These are phyloP conservation scores for Lepidopterella palustris DNA, from an alignment of 495 filamentous ascomycete genomes.

Conservation along the genomic window DNA sequence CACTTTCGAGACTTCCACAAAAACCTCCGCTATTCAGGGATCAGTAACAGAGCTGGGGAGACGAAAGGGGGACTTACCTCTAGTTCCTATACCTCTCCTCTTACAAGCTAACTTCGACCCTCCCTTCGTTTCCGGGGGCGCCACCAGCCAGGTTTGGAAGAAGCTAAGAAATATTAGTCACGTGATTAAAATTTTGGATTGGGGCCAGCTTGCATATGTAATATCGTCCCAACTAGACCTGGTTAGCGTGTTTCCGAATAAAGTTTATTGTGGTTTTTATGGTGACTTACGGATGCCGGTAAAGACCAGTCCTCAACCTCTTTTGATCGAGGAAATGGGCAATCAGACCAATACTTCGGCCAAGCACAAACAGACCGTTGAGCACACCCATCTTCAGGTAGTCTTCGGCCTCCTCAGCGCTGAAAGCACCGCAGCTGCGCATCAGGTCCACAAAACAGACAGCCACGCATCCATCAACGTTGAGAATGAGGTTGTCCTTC, in stretches of 20 bases:
- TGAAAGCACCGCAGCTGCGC: constrained; percentile 97
- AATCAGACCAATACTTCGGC: constrained; percentile 94
- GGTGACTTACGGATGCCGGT: constrained; percentile 99
- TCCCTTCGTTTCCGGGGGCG: constrained; percentile 26
- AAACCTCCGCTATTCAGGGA: neutral
- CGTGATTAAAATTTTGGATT: too few species aligned
- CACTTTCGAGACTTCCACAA: too few species aligned
- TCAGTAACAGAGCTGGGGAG: neutral
- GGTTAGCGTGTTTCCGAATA: neutral
- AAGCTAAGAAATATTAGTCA: constrained; percentile 31
- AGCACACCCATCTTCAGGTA: constrained; percentile 92
- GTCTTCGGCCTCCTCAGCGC: constrained; percentile 71
- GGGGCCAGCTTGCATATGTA: neutral
- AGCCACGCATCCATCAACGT: constrained; percentile 95
- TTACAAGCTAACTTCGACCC: constrained; percentile 30
- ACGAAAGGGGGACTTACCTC: neutral
- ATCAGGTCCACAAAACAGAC: constrained; percentile 98
- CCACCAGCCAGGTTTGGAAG: constrained; percentile 27
- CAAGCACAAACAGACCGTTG: constrained; percentile 97
- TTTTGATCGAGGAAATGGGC: constrained; percentile 99
- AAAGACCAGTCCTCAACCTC: constrained; percentile 92
- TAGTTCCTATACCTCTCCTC: neutral
- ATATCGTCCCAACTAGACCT: neutral
- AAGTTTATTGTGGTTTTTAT: constrained; percentile 42
- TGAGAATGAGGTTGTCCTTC: constrained; percentile 99